These are phyloP conservation scores for Alternaria viburni DNA, from an alignment of 2,329 filamentous ascomycete genomes.

Conservation along the genomic window DNA sequence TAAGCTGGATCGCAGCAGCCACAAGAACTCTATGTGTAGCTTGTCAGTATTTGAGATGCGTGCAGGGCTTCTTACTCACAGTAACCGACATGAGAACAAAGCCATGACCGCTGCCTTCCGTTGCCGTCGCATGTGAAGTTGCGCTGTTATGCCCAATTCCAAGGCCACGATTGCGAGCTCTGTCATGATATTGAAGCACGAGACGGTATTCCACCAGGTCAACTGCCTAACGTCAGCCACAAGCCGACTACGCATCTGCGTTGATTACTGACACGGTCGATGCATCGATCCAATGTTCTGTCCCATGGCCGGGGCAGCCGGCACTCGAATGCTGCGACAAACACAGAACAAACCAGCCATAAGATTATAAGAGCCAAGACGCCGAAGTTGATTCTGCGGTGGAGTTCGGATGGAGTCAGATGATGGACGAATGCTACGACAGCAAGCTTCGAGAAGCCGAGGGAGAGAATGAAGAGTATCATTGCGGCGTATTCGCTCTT, in stretches of 20 bases:
- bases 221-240: constrained; percentile 13
- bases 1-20: constrained; percentile 22
- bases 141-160: constrained; percentile 22
- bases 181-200: constrained; percentile 25
- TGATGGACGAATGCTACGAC: constrained; percentile 32
- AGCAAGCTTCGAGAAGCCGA: constrained; percentile 37
- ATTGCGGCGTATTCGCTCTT: constrained; percentile 36
- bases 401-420: constrained; percentile 24
- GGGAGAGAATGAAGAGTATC: constrained; percentile 29
- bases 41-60: background rate
- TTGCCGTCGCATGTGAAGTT: constrained; percentile 18
- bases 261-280: constrained; percentile 20
- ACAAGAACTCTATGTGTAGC: constrained; percentile 16
- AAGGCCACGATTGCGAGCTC: constrained; percentile 30
- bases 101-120: constrained; percentile 26
- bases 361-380: constrained; percentile 11
- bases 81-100: constrained; percentile 25
- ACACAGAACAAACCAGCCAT: constrained; percentile 22
- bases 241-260: background rate
- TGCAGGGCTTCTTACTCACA: constrained; percentile 12
- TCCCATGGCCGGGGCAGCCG: constrained; percentile 28
- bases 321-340: constrained; percentile 24
- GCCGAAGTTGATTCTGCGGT: constrained; percentile 22
- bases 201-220: constrained; percentile 25
- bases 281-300: constrained; percentile 12